A percentile compares a stretch with the other conserved stretches of the same genome.
These are phyloP conservation scores for Liquidambar formosana DNA, from an alignment of 164 flowering plant genomes.

Conservation along the genomic window DNA sequence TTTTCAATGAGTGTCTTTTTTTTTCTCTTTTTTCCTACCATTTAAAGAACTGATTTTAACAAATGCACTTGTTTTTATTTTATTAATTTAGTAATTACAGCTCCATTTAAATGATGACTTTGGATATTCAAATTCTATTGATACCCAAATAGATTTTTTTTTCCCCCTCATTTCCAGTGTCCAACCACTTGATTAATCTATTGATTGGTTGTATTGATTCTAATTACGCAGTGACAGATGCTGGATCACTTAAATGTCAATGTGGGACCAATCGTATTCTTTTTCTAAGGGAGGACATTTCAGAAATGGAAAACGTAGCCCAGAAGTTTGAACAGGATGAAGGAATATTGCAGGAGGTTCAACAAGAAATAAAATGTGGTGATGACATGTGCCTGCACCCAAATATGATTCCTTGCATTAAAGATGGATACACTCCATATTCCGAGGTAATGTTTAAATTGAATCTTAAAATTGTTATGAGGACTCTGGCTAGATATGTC, in stretches of 20 bases:
- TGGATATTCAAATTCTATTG: neutral
- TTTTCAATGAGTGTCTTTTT: too few species aligned
- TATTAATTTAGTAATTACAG: too few species aligned
- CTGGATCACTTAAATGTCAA: neutral
- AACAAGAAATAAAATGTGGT: neutral
- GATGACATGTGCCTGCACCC: neutral
- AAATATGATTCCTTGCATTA: neutral
- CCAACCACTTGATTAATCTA: too few species aligned
- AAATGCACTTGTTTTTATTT: too few species aligned
- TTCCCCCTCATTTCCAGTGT: neutral
- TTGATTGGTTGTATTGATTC: too few species aligned
- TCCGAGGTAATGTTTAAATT: neutral
- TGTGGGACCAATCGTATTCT: constrained; percentile 4
- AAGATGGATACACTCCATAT: neutral
- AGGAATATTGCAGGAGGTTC: neutral
- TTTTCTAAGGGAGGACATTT: constrained; percentile 1
- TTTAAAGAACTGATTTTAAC: too few species aligned
- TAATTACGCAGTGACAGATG: neutral
- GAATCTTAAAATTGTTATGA: too few species aligned
- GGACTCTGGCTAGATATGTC: too few species aligned
- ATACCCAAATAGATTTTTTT: neutral
- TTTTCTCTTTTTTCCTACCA: too few species aligned
- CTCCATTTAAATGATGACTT: too few species aligned
- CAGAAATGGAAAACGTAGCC: constrained; percentile 2
- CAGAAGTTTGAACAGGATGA: constrained; percentile 6